phyloP scores from a whole-genome alignment of 2,329 filamentous ascomycete genomes.

The Penicillium sp. region DNA sequence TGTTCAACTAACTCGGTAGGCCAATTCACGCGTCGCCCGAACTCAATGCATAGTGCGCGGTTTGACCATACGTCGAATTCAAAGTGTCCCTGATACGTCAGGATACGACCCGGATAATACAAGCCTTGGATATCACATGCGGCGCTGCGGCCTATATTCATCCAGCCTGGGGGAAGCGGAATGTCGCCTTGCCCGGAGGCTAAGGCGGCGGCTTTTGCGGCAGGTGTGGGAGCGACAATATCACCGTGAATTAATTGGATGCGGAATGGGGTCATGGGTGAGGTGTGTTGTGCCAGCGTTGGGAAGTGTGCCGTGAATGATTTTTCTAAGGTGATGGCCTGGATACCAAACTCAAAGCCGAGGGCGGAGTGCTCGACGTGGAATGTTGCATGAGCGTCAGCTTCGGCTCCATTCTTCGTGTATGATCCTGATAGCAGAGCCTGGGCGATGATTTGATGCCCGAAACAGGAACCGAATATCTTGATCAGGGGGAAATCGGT shows the following conservation, averaged over 20 bases:
- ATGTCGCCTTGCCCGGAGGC: neutral
- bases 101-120: constrained; percentile 28
- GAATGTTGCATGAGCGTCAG: constrained; percentile 4
- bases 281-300: constrained; percentile 3
- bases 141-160: constrained; percentile 29
- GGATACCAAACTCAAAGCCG: constrained; percentile 34
- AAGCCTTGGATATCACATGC: constrained; percentile 32
- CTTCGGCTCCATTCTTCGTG: neutral
- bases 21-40: constrained; percentile 27
- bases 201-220: constrained; percentile 1
- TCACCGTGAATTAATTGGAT: constrained; percentile 39
- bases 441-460: constrained; percentile 34
- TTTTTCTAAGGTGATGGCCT: constrained; percentile 24
- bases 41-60: constrained; percentile 24
- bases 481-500: constrained; percentile 27
- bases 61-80: constrained; percentile 33
- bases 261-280: constrained; percentile 14
- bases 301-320: constrained; percentile 18
- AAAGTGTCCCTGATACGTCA: constrained; percentile 37
- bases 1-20: constrained; percentile 4
- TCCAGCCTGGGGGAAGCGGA: constrained; percentile 28
- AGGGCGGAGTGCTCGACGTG: constrained; percentile 21
- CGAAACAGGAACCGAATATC: constrained; percentile 37
- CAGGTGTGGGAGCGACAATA: constrained; percentile 22
- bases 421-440: constrained; percentile 19